phyloP scores from a whole-genome alignment of 345 rosid species.

The Hibiscus syriacus region DNA sequence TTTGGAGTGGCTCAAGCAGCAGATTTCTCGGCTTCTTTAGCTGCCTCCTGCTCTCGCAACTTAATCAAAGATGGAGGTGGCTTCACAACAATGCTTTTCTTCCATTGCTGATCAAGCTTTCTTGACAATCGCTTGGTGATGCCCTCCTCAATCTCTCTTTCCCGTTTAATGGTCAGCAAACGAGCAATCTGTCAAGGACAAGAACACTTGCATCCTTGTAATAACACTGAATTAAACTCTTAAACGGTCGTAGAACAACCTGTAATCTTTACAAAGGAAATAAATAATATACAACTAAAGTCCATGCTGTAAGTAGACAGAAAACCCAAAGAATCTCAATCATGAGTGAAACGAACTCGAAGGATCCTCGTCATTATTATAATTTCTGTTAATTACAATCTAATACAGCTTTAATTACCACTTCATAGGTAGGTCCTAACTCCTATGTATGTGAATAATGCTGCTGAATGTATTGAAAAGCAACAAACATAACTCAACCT shows the following conservation, averaged over 20 bases:
- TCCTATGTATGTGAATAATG: no score
- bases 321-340: background rate
- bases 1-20: slow-evolving; percentile 28
- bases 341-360: background rate
- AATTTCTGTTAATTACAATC: no score
- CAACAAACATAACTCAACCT: no score
- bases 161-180: slow-evolving; percentile 74
- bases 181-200: slow-evolving; percentile 50
- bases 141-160: slow-evolving; percentile 88
- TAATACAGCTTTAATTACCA: no score
- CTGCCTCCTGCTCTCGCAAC: slow-evolving; percentile 75
- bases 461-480: no score
- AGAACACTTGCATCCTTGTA: slow-evolving; percentile 4
- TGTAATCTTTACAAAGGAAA: background rate
- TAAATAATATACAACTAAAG: background rate
- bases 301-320: background rate
- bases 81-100: slow-evolving; percentile 77
- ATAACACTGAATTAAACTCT: background rate
- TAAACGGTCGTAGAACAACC: background rate
- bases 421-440: no score
- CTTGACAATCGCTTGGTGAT: slow-evolving; percentile 83
- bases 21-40: slow-evolving; percentile 64
- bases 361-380: no score
- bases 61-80: slow-evolving; percentile 80
- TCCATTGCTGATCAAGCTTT: slow-evolving; percentile 80